A percentile compares a stretch with the other conserved stretches of the same genome.
phyloP scores from a whole-genome alignment of 768 basidiomycete species.

The Mycena albidolilacea region DNA sequence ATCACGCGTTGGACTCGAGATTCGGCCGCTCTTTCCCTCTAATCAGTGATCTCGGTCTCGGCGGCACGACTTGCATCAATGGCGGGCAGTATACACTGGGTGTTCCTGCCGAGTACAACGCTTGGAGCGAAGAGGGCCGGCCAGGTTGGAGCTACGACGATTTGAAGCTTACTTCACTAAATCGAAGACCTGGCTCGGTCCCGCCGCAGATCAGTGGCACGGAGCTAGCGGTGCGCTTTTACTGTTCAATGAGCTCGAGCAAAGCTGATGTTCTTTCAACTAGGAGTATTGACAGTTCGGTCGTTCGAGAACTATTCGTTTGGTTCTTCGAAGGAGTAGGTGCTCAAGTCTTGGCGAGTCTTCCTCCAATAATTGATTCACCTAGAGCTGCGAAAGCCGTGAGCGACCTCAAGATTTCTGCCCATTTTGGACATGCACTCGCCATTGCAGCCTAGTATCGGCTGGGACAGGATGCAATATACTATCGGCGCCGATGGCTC shows the following conservation, averaged over 20 bases:
- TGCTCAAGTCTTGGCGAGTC: background rate
- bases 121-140: constrained; percentile 45
- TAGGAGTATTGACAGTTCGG: constrained; percentile 23
- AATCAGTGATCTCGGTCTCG: constrained; percentile 47
- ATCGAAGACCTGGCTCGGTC: constrained; percentile 43
- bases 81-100: constrained; percentile 47
- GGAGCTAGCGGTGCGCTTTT: background rate
- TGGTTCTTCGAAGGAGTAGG: constrained; percentile 6
- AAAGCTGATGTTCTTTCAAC: background rate
- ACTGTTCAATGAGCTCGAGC: background rate
- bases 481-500: constrained; percentile 11
- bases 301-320: constrained; percentile 10
- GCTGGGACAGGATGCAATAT: constrained; percentile 31
- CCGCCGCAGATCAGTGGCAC: constrained; percentile 26
- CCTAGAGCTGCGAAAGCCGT: constrained; percentile 20
- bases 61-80: constrained; percentile 47
- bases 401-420: constrained; percentile 2
- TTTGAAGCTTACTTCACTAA: constrained; percentile 51
- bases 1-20: constrained; percentile 30
- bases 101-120: constrained; percentile 44
- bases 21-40: constrained; percentile 36
- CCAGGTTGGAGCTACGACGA: constrained; percentile 54
- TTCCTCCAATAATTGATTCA: background rate
- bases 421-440: constrained; percentile 29
- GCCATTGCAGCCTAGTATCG: constrained; percentile 25